phyloP scores from a whole-genome alignment of 1,284 basidiomycete genomes.

The Mycosarcoma maydis region DNA sequence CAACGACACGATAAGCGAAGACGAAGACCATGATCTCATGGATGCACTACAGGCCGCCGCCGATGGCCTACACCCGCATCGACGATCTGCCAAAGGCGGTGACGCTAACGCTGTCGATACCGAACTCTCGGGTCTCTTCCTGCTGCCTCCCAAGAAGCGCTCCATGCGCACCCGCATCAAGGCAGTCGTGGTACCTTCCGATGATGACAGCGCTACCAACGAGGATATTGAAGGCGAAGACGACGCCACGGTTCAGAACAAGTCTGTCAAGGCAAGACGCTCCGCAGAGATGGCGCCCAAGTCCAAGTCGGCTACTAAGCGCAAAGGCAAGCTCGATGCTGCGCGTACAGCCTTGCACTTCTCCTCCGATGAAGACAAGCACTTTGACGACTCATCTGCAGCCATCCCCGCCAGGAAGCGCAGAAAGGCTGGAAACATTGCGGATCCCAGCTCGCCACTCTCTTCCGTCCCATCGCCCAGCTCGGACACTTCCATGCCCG shows the following conservation, averaged over 20 bases:
- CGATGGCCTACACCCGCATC: constrained; percentile 11
- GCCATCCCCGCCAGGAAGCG: constrained; percentile 41
- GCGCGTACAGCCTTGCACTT: constrained; percentile 13
- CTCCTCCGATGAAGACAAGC: constrained; percentile 27
- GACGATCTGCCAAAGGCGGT: constrained; percentile 5
- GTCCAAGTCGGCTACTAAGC: constrained; percentile 13
- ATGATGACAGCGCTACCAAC: constrained; percentile 16
- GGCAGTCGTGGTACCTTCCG: constrained; percentile 30
- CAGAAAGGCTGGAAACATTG: constrained; percentile 43
- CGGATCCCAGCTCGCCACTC: constrained; percentile 44
- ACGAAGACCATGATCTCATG: constrained; percentile 52
- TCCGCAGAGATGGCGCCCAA: constrained; percentile 5
- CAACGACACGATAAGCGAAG: constrained; percentile 40
- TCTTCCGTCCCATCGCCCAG: constrained; percentile 44
- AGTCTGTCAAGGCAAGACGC: constrained; percentile 7
- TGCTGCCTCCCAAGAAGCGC: constrained; percentile 63
- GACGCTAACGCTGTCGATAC: constrained; percentile 17
- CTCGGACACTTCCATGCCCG: constrained; percentile 16
- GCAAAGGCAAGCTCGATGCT: constrained; percentile 22
- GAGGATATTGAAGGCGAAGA: constrained; percentile 5
- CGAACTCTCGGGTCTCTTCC: constrained; percentile 33
- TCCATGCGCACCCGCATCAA: constrained; percentile 60
- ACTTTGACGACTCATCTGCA: constrained; percentile 9
- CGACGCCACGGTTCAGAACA: constrained; percentile 1
- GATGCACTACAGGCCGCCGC: constrained; percentile 28